phyloP scores from a whole-genome alignment of 2,329 filamentous ascomycete genomes.

The Ophiostoma sp. region DNA sequence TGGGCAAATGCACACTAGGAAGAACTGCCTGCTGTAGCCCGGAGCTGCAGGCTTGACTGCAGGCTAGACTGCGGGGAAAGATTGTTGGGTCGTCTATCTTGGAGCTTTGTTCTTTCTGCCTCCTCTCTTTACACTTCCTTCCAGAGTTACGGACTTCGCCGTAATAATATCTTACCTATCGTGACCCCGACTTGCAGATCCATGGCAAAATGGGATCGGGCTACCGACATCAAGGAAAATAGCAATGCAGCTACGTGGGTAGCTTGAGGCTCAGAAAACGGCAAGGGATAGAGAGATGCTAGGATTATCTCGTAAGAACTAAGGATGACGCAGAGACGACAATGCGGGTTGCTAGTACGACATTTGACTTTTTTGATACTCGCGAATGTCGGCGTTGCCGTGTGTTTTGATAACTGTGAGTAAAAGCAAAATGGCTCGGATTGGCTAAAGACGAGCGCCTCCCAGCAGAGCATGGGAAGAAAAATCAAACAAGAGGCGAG shows the following conservation, averaged over 20 bases:
- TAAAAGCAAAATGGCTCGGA: neutral
- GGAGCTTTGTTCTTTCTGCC: neutral
- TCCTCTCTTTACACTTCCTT: neutral
- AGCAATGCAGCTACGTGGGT: slow-evolving; percentile 8
- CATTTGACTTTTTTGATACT: neutral
- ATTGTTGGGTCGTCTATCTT: neutral
- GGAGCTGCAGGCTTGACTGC: neutral
- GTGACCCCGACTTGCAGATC: neutral
- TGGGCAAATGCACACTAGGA: neutral
- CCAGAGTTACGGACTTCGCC: neutral
- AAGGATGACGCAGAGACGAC: neutral
- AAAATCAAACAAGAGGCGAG: neutral
- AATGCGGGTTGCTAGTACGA: neutral
- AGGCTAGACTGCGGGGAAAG: slow-evolving; percentile 18
- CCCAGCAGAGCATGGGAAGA: neutral
- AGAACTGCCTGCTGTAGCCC: neutral
- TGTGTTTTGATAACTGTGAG: neutral
- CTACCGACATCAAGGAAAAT: slow-evolving; percentile 10
- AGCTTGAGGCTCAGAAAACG: neutral
- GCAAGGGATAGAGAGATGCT: neutral
- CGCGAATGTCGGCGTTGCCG: neutral
- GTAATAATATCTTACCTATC: slow-evolving; percentile 1
- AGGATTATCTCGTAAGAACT: neutral
- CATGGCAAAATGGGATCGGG: slow-evolving; percentile 6
- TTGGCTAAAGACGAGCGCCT: neutral